A percentile compares a stretch with the other conserved stretches of the same genome.
phyloP scores from a whole-genome alignment of 1,139 yeast species.

The Yarrowia galli region DNA sequence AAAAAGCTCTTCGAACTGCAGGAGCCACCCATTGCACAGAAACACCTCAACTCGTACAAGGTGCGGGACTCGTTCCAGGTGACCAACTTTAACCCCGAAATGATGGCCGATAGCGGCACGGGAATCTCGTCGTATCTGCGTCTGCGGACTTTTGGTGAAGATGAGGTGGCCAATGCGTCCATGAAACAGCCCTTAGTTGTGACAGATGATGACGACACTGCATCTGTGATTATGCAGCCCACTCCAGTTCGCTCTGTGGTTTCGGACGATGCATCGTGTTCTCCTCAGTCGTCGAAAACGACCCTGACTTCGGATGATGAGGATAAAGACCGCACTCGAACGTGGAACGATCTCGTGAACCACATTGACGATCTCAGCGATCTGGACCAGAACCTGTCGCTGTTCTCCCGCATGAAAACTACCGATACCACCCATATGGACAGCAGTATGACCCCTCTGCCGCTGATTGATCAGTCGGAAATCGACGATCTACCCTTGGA shows the following conservation, averaged over 20 bases:
- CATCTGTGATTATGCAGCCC: constrained; percentile 1
- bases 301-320: constrained; percentile 24
- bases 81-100: constrained; percentile 27
- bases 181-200: background rate
- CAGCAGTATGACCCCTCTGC: constrained; percentile 1
- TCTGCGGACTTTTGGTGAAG: constrained; percentile 22
- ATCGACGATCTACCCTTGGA: constrained; percentile 38
- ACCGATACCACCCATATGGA: constrained; percentile 23
- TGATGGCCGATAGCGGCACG: constrained; percentile 26
- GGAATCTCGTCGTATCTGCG: constrained; percentile 22
- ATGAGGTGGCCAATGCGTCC: constrained; percentile 5
- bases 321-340: constrained; percentile 11
- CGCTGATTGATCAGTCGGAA: constrained; percentile 37
- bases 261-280: constrained; percentile 21
- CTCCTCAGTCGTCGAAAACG: constrained; percentile 28
- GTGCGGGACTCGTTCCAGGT: constrained; percentile 34
- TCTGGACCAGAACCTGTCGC: background rate
- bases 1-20: constrained; percentile 37
- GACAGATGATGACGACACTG: background rate
- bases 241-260: constrained; percentile 4
- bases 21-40: constrained; percentile 38
- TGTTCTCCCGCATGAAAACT: constrained; percentile 31
- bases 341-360: constrained; percentile 35
- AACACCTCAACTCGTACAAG: constrained; percentile 32
- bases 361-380: constrained; percentile 32